These are phyloP conservation scores for Chalciporus sphaerocephalus DNA, from an alignment of 768 basidiomycete genomes.

Conservation along the genomic window DNA sequence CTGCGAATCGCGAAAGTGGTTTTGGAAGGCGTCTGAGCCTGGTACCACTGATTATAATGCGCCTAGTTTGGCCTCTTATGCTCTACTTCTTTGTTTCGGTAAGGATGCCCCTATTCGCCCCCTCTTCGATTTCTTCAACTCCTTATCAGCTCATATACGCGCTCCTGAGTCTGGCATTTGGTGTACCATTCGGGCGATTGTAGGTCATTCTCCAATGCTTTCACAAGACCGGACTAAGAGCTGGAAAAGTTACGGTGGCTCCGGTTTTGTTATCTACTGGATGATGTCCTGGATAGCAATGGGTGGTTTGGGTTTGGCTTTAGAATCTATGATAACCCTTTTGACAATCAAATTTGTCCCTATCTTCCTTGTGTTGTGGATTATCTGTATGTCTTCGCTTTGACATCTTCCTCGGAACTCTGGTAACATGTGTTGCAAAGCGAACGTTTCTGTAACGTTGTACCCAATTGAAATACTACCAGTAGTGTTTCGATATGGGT, in stretches of 20 bases:
- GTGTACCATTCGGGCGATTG: slow-evolving; percentile 49
- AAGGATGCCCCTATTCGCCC: slow-evolving; percentile 11
- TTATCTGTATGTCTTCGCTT: slow-evolving; percentile 45
- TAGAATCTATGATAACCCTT: slow-evolving; percentile 56
- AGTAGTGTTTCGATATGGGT: slow-evolving; percentile 58
- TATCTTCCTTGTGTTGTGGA: slow-evolving; percentile 61
- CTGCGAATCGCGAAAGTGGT: slow-evolving; percentile 36
- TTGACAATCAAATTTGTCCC: slow-evolving; percentile 50
- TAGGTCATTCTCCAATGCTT: slow-evolving; percentile 22
- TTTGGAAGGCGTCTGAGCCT: slow-evolving; percentile 38
- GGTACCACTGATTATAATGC: slow-evolving; percentile 36
- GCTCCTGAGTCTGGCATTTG: slow-evolving; percentile 57
- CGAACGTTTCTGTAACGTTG: slow-evolving; percentile 53
- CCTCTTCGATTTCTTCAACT: background rate
- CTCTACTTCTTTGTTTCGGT: slow-evolving; percentile 43
- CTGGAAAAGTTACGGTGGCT: slow-evolving; percentile 38
- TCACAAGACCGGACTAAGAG: background rate
- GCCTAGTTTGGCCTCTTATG: slow-evolving; percentile 36
- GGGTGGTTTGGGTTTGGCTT: slow-evolving; percentile 54
- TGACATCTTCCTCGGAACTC: background rate
- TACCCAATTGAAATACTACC: slow-evolving; percentile 61
- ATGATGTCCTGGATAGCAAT: slow-evolving; percentile 59
- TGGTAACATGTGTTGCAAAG: slow-evolving; percentile 26
- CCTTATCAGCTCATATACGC: slow-evolving; percentile 52
- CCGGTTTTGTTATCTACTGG: slow-evolving; percentile 64